Evolutionary conservation across 2,329 filamentous ascomycete species (phyloP), one percentile per base, ranked within the genome.

Genomic region (Penicillium sp.): DNA sequence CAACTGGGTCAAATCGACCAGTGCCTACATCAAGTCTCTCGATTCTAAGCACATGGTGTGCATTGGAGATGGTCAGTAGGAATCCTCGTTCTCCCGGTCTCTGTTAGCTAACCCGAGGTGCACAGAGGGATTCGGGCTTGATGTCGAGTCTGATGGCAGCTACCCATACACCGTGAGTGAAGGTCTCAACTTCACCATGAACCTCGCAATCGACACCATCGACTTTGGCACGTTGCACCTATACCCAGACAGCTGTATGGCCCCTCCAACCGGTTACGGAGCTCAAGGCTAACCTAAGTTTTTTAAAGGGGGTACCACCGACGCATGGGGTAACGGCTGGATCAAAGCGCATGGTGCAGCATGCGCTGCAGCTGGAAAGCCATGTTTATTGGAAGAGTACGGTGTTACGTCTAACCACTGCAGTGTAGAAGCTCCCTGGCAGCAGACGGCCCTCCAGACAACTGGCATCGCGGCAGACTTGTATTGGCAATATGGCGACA

Each of bases 21-120:
- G 81, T 24, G 70, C 75, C 8, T 88, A 86, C 64, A 81, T 88
- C 69, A 88, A 87, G 69, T 78, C 74, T 12, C 73, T 87, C 12
- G 85, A 87, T 62, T 58, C 76, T 1, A 66, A 77, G 43, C 85
- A 86, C 65, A 79, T 87, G 76, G 83, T 87, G 38, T 79, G 80
- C 0, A 76, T 85, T 18, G 84, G 85, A 15, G 84, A 87, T 57
- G 68, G 68, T 70, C 42, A 23, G 55, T 51, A 1, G 4, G 2
- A 9, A 13, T 6, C 13, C 6, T 13, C 24, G 5, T 9, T 33
- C 9, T 36, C 2, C 7, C 1, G 6, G 1, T 16, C 2, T 42
- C 2, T 0, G 28, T 18, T 38, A 3, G 28, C 34, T 44, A 21
- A 51, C 44, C 42, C 12, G 33, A 42, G 24, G 2, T 21, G 13